phyloP scores from a whole-genome alignment of 495 filamentous ascomycete species.

The Immersiella caudata region DNA sequence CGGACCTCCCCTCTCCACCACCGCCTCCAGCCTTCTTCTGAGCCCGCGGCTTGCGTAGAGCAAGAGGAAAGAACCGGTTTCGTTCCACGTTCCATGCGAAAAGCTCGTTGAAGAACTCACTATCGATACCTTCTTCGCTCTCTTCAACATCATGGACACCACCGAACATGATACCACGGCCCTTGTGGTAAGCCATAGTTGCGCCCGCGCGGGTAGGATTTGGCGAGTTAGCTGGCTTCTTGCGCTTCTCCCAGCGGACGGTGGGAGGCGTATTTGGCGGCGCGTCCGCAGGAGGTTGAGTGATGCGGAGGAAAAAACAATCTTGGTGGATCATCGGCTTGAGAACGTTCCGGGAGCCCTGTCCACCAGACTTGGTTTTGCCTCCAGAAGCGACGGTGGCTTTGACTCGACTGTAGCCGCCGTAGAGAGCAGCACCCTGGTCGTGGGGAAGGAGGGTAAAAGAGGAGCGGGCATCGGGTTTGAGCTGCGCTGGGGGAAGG shows the following conservation, averaged over 20 bases:
- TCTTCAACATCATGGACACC: conserved; percentile 94
- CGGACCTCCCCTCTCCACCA: conserved; percentile 53
- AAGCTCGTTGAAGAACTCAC: conserved; percentile 89
- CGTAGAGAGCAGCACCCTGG: conserved; percentile 82
- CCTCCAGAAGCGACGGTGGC: conserved; percentile 56
- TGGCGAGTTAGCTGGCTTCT: conserved; percentile 87
- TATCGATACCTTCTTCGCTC: conserved; percentile 92
- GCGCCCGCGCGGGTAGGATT: conserved; percentile 81
- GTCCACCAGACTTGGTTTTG: conserved; percentile 54
- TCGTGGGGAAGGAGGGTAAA: conserved; percentile 93
- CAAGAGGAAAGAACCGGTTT: conserved; percentile 87
- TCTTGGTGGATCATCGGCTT: conserved; percentile 90
- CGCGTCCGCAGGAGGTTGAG: conserved; percentile 65
- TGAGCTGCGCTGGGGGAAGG: conserved; percentile 72
- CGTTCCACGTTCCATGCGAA: conserved; percentile 92
- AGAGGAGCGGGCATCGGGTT: conserved; percentile 86
- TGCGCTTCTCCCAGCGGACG: conserved; percentile 88
- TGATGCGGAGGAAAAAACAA: conserved; percentile 88
- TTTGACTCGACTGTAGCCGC: conserved; percentile 92
- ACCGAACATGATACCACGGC: conserved; percentile 89
- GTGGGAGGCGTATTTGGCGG: conserved; percentile 62
- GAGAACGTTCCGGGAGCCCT: conserved; percentile 65
- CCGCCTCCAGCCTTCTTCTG: conserved; percentile 55
- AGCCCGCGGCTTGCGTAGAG: conserved; percentile 67
- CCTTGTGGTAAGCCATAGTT: conserved; percentile 91